Percentiles rank a stretch among this genome's conserved stretches.
phyloP scores from a whole-genome alignment of 1,284 basidiomycete species.

The Gomphus sp. region DNA sequence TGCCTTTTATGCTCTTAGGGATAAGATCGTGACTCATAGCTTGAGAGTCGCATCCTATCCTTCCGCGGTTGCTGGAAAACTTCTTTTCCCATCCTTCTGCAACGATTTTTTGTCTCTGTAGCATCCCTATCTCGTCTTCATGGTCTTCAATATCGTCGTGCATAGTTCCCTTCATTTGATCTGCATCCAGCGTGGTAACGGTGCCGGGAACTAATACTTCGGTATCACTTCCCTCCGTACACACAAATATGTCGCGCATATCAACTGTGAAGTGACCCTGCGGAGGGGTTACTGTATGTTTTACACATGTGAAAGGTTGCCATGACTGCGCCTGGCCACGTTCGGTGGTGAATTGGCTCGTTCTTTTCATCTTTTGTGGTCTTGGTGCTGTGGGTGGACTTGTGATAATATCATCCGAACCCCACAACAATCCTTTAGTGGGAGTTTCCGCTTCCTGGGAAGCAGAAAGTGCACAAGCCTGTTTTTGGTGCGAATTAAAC shows the following conservation, averaged over 20 bases:
- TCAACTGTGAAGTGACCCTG: neutral
- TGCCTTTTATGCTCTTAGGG: neutral
- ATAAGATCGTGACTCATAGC: neutral
- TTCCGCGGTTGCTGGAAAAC: neutral
- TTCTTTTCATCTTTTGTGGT: neutral
- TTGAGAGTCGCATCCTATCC: neutral
- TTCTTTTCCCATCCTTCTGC: constrained; percentile 7
- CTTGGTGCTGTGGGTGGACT: constrained; percentile 5
- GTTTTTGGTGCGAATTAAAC: neutral
- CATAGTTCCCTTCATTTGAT: neutral
- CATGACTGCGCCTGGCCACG: neutral
- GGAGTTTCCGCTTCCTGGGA: neutral
- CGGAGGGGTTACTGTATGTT: neutral
- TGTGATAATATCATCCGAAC: constrained; percentile 6
- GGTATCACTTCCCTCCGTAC: neutral
- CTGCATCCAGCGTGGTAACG: neutral
- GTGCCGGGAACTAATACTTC: neutral
- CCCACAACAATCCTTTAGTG: neutral
- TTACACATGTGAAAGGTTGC: neutral
- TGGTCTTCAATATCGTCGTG: neutral
- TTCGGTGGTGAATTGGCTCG: neutral
- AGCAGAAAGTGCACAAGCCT: neutral
- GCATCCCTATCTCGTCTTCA: neutral
- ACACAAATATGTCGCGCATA: neutral
- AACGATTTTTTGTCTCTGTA: constrained; percentile 1